Percentiles rank a stretch among this genome's conserved stretches.
phyloP scores from a whole-genome alignment of 2,329 filamentous ascomycete species.

The Colletotrichum australisinense region DNA sequence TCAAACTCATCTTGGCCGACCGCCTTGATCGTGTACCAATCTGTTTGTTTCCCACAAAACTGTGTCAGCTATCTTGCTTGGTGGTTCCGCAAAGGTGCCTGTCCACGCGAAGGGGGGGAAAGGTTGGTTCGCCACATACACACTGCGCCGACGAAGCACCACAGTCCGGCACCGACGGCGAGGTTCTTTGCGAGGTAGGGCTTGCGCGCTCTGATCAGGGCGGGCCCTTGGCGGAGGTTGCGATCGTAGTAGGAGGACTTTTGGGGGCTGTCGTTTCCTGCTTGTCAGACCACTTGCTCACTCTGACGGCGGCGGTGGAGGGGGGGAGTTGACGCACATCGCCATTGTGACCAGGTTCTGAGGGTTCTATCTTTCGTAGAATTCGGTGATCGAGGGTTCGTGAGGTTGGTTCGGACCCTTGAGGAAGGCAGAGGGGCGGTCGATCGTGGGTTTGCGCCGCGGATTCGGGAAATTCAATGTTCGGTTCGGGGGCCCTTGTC shows the following conservation, averaged over 20 bases:
- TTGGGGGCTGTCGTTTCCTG: constrained; percentile 49
- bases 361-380: neutral
- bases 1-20: constrained; percentile 98
- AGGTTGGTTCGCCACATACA: constrained; percentile 72
- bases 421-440: neutral
- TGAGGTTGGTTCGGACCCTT: neutral
- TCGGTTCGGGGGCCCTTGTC: constrained; percentile 7
- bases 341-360: constrained; percentile 12
- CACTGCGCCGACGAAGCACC: constrained; percentile 82
- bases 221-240: constrained; percentile 84
- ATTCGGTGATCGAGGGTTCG: neutral
- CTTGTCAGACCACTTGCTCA: constrained; percentile 32
- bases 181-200: constrained; percentile 94
- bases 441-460: constrained; percentile 14
- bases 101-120: neutral
- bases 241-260: constrained; percentile 89
- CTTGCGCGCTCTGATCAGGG: constrained; percentile 89
- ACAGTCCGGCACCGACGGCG: constrained; percentile 80
- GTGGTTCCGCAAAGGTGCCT: no score
- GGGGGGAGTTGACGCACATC: constrained; percentile 5
- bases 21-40: constrained; percentile 76
- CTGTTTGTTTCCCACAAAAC: constrained; percentile 45
- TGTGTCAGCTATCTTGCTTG: neutral
- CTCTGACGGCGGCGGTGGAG: neutral
- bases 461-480: constrained; percentile 23